Evolutionary conservation across 2,329 filamentous ascomycete genomes (phyloP), one percentile per base, ranked within the genome.

Genomic region (Beauveria asiatica): DNA sequence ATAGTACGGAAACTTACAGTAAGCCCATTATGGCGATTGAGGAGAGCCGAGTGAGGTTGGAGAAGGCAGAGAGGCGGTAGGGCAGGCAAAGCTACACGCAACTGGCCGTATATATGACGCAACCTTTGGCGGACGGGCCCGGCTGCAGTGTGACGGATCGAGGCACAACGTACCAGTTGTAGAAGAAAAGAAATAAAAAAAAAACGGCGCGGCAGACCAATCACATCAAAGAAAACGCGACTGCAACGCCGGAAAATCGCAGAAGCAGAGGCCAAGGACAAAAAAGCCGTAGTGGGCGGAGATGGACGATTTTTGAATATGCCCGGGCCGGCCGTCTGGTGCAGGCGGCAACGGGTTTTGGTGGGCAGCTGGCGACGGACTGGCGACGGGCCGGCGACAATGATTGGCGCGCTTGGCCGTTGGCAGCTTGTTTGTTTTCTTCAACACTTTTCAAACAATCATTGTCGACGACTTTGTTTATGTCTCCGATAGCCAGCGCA

Each of bases 11-110:
- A 37, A 66, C 70, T 69, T 66, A 73, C 71, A 73, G 61, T 21
- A 72, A 69, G 66, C 71, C 71, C 70, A 72, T 72, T 39, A 13
- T 62, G 46, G 7, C 10, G 25, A 37, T 23, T 7, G 30, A 49
- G 10, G 49, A 25, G 30, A 42, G 10, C 11, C 5, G 25, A 17
- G 19, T 33, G 21, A 39, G 41, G 39, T 41, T 27, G 58, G 16
- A 55, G 49, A 51, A 21, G 6, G 25, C 5, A 50, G 46, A 21
- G n/a, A 27, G 46, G 45, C 13, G 11, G 21, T n/a, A 44, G 25
- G 25, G 19, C 21, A 19, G 19, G 11, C 5, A 21, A 11, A 27
- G 52, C 44, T 13, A 55, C 17, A 55, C 44, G 52, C 52, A 60
- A 56, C n/a, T 19, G 3, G 52, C 23, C 11, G 58, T 49, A 23